phyloP scores from a whole-genome alignment of 208 protist genomes.

The Lotmaria passim region DNA sequence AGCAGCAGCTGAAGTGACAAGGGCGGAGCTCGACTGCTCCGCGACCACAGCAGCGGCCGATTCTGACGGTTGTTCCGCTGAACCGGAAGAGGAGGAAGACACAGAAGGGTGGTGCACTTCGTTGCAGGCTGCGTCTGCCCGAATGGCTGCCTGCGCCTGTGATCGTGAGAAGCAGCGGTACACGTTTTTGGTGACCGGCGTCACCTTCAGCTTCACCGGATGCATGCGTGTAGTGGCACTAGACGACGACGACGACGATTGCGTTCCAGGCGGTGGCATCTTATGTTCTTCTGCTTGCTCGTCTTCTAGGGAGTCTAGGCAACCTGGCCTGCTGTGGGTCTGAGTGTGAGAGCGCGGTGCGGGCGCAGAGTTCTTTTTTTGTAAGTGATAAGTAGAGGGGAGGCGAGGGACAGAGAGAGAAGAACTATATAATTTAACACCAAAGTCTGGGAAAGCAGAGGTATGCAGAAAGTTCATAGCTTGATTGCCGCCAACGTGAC shows the following conservation, averaged over 20 bases:
- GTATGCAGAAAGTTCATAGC: no score
- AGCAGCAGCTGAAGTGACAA: neutral
- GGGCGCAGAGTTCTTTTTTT: no score
- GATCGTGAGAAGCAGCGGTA: conserved; percentile 12
- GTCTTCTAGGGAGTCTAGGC: no score
- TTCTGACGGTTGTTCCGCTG: neutral
- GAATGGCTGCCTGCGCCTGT: conserved; percentile 9
- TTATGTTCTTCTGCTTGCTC: no score
- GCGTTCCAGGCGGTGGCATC: neutral
- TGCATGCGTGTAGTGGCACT: conserved; percentile 13
- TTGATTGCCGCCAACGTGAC: no score
- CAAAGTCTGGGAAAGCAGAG: no score
- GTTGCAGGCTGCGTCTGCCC: neutral
- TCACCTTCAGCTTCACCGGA: conserved; percentile 14
- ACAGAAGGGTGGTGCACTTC: neutral
- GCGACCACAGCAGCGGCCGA: neutral
- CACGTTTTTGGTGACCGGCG: neutral
- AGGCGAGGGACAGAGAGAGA: no score
- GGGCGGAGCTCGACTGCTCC: neutral
- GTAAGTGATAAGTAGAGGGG: no score
- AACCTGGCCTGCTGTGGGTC: no score
- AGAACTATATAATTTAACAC: no score
- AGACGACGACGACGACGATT: neutral
- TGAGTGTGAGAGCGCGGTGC: no score
- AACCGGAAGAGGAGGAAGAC: neutral